Conservation (phyloP, 2,329 filamentous ascomycete species). For the Alternaria dauci region DNA sequence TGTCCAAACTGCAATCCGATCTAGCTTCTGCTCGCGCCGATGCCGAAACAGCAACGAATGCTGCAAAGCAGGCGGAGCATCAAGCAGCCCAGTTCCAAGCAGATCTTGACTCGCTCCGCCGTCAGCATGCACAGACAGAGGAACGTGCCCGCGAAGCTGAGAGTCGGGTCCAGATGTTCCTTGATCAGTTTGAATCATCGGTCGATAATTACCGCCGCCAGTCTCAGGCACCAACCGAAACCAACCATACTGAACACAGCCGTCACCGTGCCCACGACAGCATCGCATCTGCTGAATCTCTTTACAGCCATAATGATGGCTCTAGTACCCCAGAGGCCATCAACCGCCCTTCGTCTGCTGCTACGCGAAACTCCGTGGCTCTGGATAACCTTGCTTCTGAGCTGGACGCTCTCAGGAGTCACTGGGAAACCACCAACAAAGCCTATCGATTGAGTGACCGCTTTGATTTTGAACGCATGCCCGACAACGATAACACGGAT, state of each 20-base stretch:
- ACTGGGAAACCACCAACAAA: conserved; percentile 97
- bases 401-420: conserved; percentile 85
- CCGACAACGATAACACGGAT: conserved; percentile 47
- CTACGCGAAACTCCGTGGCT: conserved; percentile 69
- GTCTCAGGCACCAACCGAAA: conserved; percentile 55
- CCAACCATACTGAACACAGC: conserved; percentile 45
- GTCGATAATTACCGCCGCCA: conserved; percentile 94
- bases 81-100: conserved; percentile 64
- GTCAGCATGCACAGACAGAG: conserved; percentile 83
- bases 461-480: conserved; percentile 79
- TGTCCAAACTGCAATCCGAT: conserved; percentile 73
- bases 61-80: conserved; percentile 61
- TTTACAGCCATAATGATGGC: conserved; percentile 56
- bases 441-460: conserved; percentile 90
- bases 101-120: conserved; percentile 82
- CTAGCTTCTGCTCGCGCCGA: conserved; percentile 71
- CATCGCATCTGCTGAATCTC: conserved; percentile 65
- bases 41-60: conserved; percentile 70
- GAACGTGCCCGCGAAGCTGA: conserved; percentile 88
- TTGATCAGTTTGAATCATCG: conserved; percentile 92
- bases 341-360: conserved; percentile 37
- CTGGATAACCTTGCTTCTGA: conserved; percentile 92
- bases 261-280: conserved; percentile 64
- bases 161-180: conserved; percentile 87
- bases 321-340: conserved; percentile 45